Conservation (phyloP, 139 green algal species). For the Trebouxia sp. region DNA sequence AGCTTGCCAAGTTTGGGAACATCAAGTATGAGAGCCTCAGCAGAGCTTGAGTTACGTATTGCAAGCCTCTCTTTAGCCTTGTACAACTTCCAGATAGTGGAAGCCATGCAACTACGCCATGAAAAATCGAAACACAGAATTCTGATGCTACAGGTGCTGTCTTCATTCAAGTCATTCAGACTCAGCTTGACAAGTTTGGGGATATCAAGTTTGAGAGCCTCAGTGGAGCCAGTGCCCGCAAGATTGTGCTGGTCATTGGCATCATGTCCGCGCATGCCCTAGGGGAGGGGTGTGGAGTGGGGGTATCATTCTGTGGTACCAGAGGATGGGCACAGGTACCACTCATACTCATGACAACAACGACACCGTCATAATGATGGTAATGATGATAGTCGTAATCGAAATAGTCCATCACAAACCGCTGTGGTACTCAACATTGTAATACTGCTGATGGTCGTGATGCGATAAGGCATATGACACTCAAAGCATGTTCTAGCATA, state of each 20-base stretch:
- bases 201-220: conserved; percentile 77
- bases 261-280: conserved; percentile 98
- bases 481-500: too few species aligned
- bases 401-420: too few species aligned
- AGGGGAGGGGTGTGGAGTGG: conserved; percentile 94
- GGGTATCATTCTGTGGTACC: conserved; percentile 84
- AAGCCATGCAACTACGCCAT: background rate
- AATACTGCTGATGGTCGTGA: too few species aligned
- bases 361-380: too few species aligned
- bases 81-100: too few species aligned
- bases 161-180: conserved; percentile 74
- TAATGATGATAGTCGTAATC: too few species aligned
- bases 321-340: conserved; percentile 76
- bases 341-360: background rate
- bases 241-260: conserved; percentile 88
- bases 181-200: conserved; percentile 61
- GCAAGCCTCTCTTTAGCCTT: too few species aligned
- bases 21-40: too few species aligned
- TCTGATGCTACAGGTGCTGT: conserved; percentile 49
- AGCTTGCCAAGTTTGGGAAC: too few species aligned
- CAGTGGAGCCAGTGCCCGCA: conserved; percentile 77
- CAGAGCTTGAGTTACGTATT: too few species aligned
- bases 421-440: too few species aligned
- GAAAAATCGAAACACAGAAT: background rate
- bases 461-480: too few species aligned